phyloP scores from a whole-genome alignment of 768 basidiomycete species.

The Tricholoma terreum region DNA sequence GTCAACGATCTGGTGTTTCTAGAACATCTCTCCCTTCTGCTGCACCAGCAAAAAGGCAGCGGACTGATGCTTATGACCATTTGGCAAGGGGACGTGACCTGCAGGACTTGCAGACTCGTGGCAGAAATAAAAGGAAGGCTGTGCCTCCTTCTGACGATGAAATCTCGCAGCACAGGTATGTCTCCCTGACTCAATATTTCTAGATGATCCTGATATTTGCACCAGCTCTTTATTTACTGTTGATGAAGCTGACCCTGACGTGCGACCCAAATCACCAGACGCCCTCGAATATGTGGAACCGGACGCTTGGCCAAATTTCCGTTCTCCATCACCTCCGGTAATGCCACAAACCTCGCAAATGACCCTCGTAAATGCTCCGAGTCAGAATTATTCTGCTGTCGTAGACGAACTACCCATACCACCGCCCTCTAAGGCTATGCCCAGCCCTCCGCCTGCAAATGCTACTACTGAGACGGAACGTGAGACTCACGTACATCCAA shows the following conservation, averaged over 20 bases:
- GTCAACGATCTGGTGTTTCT: not conserved
- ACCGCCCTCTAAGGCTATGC: not conserved
- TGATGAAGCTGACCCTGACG: not conserved
- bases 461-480: not conserved
- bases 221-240: not conserved
- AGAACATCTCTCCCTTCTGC: not conserved
- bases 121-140: not conserved
- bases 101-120: not conserved
- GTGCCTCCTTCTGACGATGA: not conserved
- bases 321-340: not conserved
- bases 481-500: not conserved
- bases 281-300: not conserved
- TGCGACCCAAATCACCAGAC: not conserved
- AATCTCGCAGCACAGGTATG: not conserved
- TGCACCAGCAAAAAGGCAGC: not conserved
- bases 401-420: not conserved
- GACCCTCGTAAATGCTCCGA: constrained; percentile 8
- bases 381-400: not conserved
- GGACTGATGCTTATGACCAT: not conserved
- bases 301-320: not conserved
- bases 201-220: no score
- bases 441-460: not conserved
- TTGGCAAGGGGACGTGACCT: not conserved
- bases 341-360: constrained; percentile 14
- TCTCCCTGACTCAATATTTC: not conserved